Conservation (phyloP, 495 filamentous ascomycete species). For the Neurospora hispaniola region DNA sequence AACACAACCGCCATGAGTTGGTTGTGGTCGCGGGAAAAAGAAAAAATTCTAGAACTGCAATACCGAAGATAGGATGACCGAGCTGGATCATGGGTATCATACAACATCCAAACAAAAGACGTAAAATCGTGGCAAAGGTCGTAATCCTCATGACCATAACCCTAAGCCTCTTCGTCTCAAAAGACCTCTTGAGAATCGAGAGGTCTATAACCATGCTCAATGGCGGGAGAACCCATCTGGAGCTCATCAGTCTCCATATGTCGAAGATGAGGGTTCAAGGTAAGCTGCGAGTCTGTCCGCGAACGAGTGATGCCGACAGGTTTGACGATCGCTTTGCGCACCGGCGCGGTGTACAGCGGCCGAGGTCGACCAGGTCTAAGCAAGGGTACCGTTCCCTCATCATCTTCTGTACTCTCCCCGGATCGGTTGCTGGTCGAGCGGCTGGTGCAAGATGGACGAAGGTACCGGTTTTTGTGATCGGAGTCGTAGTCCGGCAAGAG, state of each 20-base stretch:
- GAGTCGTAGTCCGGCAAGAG: not conserved
- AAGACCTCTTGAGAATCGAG: constrained; percentile 2
- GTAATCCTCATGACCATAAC: not conserved
- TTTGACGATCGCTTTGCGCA: not conserved
- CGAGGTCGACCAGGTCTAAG: not conserved
- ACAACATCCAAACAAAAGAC: not conserved
- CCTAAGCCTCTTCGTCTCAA: not conserved
- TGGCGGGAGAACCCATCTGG: not conserved
- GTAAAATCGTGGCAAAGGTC: not conserved
- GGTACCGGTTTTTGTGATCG: not conserved
- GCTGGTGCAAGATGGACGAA: not conserved
- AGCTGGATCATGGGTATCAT: not conserved
- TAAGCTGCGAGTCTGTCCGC: not conserved
- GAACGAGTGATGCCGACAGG: constrained; percentile 1
- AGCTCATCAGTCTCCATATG: constrained; percentile 4
- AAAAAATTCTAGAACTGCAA: not conserved
- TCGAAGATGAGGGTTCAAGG: not conserved
- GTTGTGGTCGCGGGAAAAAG: not conserved
- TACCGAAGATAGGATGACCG: not conserved
- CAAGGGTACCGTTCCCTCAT: not conserved
- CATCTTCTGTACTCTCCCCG: not conserved
- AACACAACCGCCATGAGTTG: not conserved
- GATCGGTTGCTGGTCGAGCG: not conserved
- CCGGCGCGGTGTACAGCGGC: not conserved
- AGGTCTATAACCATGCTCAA: not conserved